Base-by-base conservation (phyloP, 805 yeast genomes). In the Clavispora vitiphila region DNA sequence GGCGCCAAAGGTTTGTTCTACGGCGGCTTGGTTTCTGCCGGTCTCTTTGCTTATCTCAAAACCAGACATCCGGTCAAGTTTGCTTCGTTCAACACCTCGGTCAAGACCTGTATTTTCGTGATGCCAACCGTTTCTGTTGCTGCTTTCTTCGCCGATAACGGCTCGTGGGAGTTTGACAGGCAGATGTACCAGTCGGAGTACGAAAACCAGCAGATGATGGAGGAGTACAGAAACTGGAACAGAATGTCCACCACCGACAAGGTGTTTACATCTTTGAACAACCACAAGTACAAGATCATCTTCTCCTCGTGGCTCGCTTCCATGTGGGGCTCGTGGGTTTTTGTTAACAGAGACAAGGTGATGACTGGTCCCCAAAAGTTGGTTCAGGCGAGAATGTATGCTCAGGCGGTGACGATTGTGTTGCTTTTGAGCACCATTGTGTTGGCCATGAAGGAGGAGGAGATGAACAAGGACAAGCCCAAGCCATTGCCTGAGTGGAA, bases 101-200 rank as follows among this genome's bases (percentile, higher is more conserved):
- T 69, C 43, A 69, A 66, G 50, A 55, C 75, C 11, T 60, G 66
- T 46, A 52, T 68, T 35, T 37, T 67, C 27, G 55, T 60, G 19
- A 61, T 68, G 64, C 75, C 75, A 25, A 66, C 74, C 8, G 55
- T 68, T 38, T 55, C 65, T 2, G 39, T 58, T 31, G 58, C 56
- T 10, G 72, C 72, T 0, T 67, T 69, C 43, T 69, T 55, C 55
- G 74, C 73, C 11, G 75, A 69, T 46, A 68, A 65, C 44, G 75
- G 75, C 12, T 67, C 72, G 18, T 60, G 67, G 45, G 73, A 67
- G 42, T 69, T 68, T 43, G 74, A 69, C 48, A 55, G 62, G 38
- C 53, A 56, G 36, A 56, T 66, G 65, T 62, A 69, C 53, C 54
- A 60, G 11, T 50, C 61, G 22, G 61, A 53, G 9, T 58, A 60